Evolutionary conservation across 208 protist genomes (phyloP), one percentile per base, ranked within the genome.

Genomic region (Lotmaria passim): DNA sequence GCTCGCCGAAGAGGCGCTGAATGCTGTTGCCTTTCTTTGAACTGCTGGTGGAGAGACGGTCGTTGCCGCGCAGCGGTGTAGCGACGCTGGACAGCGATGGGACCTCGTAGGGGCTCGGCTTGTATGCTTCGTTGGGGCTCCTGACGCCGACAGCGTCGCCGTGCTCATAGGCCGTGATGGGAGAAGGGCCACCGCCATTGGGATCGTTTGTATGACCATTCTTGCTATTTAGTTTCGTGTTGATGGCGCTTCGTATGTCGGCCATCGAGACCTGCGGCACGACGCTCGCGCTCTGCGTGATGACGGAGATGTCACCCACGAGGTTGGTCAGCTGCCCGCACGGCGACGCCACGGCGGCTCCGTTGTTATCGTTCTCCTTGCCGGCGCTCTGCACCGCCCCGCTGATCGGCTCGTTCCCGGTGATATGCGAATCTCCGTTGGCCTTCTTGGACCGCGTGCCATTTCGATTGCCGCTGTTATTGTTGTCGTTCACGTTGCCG

Each of bases 381-480:
- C 21, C n/a, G 15, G 15, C 26, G 24, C 39, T 5, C 24, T 50
- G 56, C 12, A 31, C 38, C 6, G 28, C 46, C 7, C 26, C 53
- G 33, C 34, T 61, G 50, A 65, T 71, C 28, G 63, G 71, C 39
- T 71, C 63, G 34, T 77, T 77, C 2, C 31, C 23, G 26, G 23
- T 28, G 23, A 12, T 50, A 41, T 43, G 15, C 14, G 10, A 55
- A 30, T 33, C n/a, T 7, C 47, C 33, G 34, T 66, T 56, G 47
- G 47, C 23, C 21, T 50, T 44, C 17, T 23, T 51, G 34, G 36
- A 11, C 15, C 46, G 7, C 46, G n/a, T 26, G 15, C 23, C 46
- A 41, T 26, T 34, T 17, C 17, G 26, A 7, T 34, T 50, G 26
- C 53, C 8, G 41, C 31, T 69, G 61, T 39, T 46, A 21, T 38